Conservation (phyloP, 768 basidiomycete genomes). For the Mycena indigotica region DNA sequence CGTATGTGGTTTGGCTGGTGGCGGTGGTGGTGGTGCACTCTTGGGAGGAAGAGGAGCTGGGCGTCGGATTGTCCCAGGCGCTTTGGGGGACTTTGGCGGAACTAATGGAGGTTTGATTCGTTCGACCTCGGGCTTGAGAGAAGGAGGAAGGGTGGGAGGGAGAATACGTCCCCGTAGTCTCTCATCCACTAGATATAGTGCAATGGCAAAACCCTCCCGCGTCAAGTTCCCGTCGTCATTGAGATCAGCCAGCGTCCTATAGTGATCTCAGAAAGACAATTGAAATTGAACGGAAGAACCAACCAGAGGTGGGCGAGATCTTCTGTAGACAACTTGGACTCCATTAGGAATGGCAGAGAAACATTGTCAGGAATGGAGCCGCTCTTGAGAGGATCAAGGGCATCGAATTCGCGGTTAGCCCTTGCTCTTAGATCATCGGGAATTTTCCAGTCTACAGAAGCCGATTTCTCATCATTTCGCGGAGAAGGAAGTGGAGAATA, state of each 20-base stretch:
- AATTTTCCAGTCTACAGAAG: slow-evolving; percentile 53
- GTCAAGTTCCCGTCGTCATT: slow-evolving; percentile 47
- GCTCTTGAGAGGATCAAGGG: slow-evolving; percentile 41
- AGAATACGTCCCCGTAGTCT: slow-evolving; percentile 46
- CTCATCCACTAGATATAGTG: slow-evolving; percentile 51
- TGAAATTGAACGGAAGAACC: slow-evolving; percentile 36
- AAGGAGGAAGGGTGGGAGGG: slow-evolving; percentile 35
- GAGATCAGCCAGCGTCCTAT: slow-evolving; percentile 54
- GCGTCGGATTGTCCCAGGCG: not conserved
- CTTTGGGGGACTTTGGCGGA: not conserved
- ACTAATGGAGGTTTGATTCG: not conserved
- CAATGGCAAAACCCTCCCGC: slow-evolving; percentile 54
- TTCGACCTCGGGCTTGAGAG: slow-evolving; percentile 36
- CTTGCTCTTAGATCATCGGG: slow-evolving; percentile 41
- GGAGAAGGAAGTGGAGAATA: slow-evolving; percentile 5
- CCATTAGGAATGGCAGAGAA: slow-evolving; percentile 54
- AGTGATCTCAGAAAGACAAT: not conserved
- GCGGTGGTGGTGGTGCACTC: not conserved
- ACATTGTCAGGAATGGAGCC: slow-evolving; percentile 52
- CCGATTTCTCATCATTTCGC: slow-evolving; percentile 7
- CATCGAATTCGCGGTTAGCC: slow-evolving; percentile 47
- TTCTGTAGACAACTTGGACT: slow-evolving; percentile 45
- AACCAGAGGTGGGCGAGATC: slow-evolving; percentile 41
- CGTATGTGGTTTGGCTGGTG: not conserved
- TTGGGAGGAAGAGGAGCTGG: not conserved